Evolutionary conservation across 1,139 yeast genomes (phyloP).

Genomic region (Saccharomycopsis crataegensis): DNA sequence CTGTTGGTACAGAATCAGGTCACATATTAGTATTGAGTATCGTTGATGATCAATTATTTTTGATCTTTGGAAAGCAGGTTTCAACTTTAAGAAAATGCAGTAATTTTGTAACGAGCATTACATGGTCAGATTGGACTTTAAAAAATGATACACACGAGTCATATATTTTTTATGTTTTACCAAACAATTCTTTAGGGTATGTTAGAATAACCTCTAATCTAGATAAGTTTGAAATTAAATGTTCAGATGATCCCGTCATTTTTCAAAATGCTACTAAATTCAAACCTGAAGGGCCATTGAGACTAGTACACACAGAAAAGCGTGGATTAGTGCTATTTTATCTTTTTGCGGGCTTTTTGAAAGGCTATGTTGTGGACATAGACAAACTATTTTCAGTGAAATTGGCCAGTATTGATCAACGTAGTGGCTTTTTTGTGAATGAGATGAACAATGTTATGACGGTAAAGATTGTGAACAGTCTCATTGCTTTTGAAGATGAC

Average conservation of each 20-base stretch:
- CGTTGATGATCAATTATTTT: not conserved
- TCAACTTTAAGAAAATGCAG: not conserved
- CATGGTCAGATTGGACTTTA: not conserved
- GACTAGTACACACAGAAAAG: not conserved
- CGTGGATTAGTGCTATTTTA: not conserved
- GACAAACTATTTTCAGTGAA: not conserved
- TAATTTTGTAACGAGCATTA: not conserved
- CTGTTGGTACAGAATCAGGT: conserved; percentile 6
- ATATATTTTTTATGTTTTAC: not conserved
- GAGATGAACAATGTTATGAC: not conserved
- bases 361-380: not conserved
- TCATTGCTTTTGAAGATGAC: not conserved
- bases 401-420: not conserved
- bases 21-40: conserved; percentile 1
- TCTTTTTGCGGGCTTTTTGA: not conserved
- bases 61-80: not conserved
- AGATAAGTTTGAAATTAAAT: not conserved
- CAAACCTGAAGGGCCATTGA: not conserved
- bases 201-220: not conserved
- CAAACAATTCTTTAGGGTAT: not conserved
- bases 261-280: not conserved
- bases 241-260: not conserved
- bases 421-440: not conserved
- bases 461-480: not conserved
- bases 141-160: not conserved